phyloP scores from a whole-genome alignment of 805 yeast species.

The Metschnikowia gelsemii region DNA sequence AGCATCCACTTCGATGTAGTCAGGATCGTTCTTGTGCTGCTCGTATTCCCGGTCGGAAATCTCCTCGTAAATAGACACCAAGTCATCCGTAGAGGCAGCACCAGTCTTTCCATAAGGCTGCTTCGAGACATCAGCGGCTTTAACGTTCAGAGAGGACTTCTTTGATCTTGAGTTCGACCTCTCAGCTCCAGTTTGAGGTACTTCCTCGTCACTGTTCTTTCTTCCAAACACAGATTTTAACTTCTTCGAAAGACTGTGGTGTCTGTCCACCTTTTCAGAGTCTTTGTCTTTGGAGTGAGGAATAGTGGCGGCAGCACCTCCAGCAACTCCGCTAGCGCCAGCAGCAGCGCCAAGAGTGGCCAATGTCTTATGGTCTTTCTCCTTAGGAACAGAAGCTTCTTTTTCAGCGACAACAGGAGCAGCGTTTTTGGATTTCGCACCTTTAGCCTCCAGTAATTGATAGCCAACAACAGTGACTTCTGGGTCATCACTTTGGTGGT shows the following conservation, averaged over 20 bases:
- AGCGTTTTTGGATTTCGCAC: neutral
- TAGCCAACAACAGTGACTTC: slow-evolving; percentile 28
- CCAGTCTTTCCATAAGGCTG: slow-evolving; percentile 14
- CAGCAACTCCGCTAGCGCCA: slow-evolving; percentile 18
- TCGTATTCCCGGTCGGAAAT: slow-evolving; percentile 49
- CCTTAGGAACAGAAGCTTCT: slow-evolving; percentile 4
- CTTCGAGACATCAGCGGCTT: slow-evolving; percentile 11
- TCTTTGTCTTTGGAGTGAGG: slow-evolving; percentile 17
- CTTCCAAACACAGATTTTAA: slow-evolving; percentile 22
- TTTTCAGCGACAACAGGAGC: slow-evolving; percentile 7
- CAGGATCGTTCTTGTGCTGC: slow-evolving; percentile 45
- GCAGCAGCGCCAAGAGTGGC: slow-evolving; percentile 17
- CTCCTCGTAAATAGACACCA: slow-evolving; percentile 43
- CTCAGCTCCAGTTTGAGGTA: slow-evolving; percentile 1
- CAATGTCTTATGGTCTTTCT: slow-evolving; percentile 9
- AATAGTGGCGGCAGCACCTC: slow-evolving; percentile 25
- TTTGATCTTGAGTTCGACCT: neutral
- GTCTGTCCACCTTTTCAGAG: slow-evolving; percentile 12
- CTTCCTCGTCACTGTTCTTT: slow-evolving; percentile 9
- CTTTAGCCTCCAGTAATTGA: slow-evolving; percentile 19
- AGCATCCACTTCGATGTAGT: slow-evolving; percentile 42
- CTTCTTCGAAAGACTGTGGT: slow-evolving; percentile 20
- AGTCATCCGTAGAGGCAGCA: slow-evolving; percentile 17
- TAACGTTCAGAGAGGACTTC: slow-evolving; percentile 3
- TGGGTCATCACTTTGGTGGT: slow-evolving; percentile 2